Percentiles rank a stretch among this genome's conserved stretches.
phyloP scores from a whole-genome alignment of 352 stramenopile genomes.

The Thalassiosira mediterranea region DNA sequence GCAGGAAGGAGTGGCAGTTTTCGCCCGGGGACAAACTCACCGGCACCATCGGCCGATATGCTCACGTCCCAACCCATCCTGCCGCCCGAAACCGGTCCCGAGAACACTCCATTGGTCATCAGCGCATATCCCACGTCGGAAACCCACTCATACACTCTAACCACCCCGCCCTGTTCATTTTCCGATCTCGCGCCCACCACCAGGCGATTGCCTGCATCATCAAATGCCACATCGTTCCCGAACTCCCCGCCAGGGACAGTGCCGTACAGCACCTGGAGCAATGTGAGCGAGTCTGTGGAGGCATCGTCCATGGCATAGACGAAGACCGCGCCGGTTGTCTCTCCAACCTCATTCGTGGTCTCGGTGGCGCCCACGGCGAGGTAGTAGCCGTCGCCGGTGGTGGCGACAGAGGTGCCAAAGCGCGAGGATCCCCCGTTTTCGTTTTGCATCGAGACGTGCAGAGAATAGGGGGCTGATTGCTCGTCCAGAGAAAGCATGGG shows the following conservation, averaged over 20 bases:
- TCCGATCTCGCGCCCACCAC: slow-evolving; percentile 47
- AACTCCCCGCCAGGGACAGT: slow-evolving; percentile 26
- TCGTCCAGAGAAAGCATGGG: not conserved
- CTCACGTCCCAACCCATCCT: slow-evolving; percentile 39
- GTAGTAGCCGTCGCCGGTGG: slow-evolving; percentile 53
- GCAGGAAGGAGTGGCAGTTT: no score
- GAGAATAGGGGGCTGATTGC: slow-evolving; percentile 25
- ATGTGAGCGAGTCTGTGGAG: slow-evolving; percentile 1
- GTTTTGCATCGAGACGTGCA: slow-evolving; percentile 25
- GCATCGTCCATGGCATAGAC: slow-evolving; percentile 32
- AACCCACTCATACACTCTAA: slow-evolving; percentile 30
- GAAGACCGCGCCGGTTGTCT: slow-evolving; percentile 33
- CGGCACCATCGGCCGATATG: slow-evolving; percentile 44
- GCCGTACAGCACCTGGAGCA: slow-evolving; percentile 32
- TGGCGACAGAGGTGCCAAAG: slow-evolving; percentile 59
- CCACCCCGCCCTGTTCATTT: slow-evolving; percentile 25
- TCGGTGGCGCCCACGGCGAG: slow-evolving; percentile 57
- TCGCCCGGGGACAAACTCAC: slow-evolving; percentile 4
- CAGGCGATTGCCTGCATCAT: slow-evolving; percentile 33
- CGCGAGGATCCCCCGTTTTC: slow-evolving; percentile 34
- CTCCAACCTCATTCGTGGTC: slow-evolving; percentile 16
- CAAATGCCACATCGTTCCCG: slow-evolving; percentile 33
- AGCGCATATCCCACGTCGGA: slow-evolving; percentile 7
- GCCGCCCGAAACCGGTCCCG: not conserved
- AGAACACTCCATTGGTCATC: slow-evolving; percentile 13